Evolutionary conservation across 352 stramenopile species (phyloP), one percentile per base, ranked within the genome.

Genomic region (Phytopythium sindhum): DNA sequence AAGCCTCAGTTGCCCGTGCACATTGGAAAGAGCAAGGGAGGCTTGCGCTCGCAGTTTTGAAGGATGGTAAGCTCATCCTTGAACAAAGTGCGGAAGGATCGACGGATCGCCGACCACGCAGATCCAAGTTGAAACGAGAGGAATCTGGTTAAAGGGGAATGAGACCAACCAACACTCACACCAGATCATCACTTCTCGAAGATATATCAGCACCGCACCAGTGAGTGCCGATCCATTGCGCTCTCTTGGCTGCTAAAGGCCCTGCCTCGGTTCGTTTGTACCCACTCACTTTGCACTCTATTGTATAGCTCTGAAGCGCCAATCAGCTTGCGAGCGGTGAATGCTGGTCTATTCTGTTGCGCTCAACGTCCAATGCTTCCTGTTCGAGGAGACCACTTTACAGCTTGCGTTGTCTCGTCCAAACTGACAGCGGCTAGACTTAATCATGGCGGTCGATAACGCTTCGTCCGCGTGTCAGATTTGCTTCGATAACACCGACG

Each of bases 11-110:
- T 91, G n/a, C 85, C 85, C 0, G 81, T 93, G 26, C 81, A 91
- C 51, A 89, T 91, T 66, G 85, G 85, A 50, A 93, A 93, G 64
- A 91, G 78, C 69, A 93, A 91, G 76, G 85, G 85, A 26, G 85
- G 85, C 0, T 45, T 93, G 10, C 83, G 83, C 24, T 91, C 82
- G 19, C 85, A 93, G 58, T 93, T 93, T 65, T 93, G 55, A 66
- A 26, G 1, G 7, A 2, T 52, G 17, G 4, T 5, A 6, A 63
- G 19, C 41, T 24, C 26, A 7, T 37, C 35, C 48, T 17, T 15
- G 48, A 33, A 11, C 48, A 55, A 24, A 1, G 37, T 37, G 26
- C 4, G 14, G 24, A 4, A 5, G 7, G 26, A 10, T 51, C 7
- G 4, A 26, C 39, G 17, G 42, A 45, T 45, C 39, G 39, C 39